Percentiles rank a stretch among this genome's conserved stretches.
phyloP scores from a whole-genome alignment of 2,329 filamentous ascomycete genomes.

The Aspergillus sp. region DNA sequence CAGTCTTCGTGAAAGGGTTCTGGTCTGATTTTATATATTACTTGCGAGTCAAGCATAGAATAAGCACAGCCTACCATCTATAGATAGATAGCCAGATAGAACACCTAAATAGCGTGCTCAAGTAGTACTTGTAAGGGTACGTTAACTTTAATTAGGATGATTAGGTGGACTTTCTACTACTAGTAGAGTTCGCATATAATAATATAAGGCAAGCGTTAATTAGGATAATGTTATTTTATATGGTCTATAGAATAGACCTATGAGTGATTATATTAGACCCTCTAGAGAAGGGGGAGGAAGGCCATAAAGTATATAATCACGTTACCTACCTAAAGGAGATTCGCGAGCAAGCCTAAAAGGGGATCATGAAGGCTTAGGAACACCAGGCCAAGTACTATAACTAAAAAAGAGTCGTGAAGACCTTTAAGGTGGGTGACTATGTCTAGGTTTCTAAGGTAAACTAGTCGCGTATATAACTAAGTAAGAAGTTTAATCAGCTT shows the following conservation, averaged over 20 bases:
- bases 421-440: background rate
- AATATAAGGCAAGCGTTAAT: background rate
- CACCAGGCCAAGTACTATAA: background rate
- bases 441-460: background rate
- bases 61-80: background rate
- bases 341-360: background rate
- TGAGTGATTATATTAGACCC: background rate
- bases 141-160: slow-evolving; percentile 1
- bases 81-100: background rate
- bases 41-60: background rate
- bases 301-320: background rate
- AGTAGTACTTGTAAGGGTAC: slow-evolving; percentile 1
- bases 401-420: background rate
- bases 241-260: background rate
- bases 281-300: background rate
- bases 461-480: background rate
- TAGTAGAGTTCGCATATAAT: background rate
- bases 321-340: background rate
- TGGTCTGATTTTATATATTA: slow-evolving; percentile 2
- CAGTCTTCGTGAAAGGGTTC: background rate
- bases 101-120: background rate
- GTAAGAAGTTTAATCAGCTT: slow-evolving; percentile 3
- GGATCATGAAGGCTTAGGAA: background rate
- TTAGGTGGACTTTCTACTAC: background rate
- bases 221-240: background rate